Evolutionary conservation across 1,139 yeast species (phyloP).

Genomic region (Geotrichum histeridarum): DNA sequence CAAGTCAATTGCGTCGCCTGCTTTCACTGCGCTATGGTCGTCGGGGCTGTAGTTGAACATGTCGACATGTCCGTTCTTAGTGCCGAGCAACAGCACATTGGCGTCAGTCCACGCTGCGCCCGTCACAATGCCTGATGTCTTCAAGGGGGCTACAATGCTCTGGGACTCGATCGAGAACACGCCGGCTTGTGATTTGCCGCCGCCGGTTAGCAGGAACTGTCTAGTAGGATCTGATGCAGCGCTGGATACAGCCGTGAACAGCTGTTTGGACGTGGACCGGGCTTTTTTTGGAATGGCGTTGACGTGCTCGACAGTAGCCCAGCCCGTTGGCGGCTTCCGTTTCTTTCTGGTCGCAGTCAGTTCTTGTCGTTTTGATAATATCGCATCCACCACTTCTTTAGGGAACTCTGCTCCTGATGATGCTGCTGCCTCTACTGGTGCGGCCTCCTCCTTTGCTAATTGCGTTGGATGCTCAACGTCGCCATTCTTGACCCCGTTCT

Average conservation of each 20-base stretch:
- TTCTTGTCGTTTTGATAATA: conserved; percentile 22
- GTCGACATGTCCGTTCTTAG: conserved; percentile 27
- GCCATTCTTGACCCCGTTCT: conserved; percentile 8
- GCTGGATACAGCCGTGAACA: conserved; percentile 25
- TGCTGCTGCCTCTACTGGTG: not conserved
- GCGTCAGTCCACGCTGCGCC: conserved; percentile 27
- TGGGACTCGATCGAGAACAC: conserved; percentile 22
- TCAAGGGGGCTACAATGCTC: conserved; percentile 15
- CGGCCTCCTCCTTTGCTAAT: conserved; percentile 14
- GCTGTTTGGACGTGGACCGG: conserved; percentile 25
- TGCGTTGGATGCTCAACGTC: conserved; percentile 18
- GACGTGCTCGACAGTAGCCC: conserved; percentile 23
- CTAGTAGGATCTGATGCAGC: conserved; percentile 20
- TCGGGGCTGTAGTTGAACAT: conserved; percentile 14
- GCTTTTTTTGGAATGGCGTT: conserved; percentile 7
- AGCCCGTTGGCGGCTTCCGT: conserved; percentile 20
- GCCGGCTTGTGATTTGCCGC: conserved; percentile 29
- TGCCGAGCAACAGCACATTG: conserved; percentile 22
- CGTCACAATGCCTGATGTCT: conserved; percentile 29
- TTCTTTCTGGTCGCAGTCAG: conserved; percentile 24
- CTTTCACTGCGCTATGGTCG: conserved; percentile 1
- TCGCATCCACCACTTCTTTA: conserved; percentile 13
- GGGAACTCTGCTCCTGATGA: not conserved
- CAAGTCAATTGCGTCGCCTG: conserved; percentile 3
- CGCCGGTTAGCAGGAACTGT: conserved; percentile 26